Base-by-base conservation (phyloP, 805 yeast genomes). In the Jamesozyma lodderae region DNA sequence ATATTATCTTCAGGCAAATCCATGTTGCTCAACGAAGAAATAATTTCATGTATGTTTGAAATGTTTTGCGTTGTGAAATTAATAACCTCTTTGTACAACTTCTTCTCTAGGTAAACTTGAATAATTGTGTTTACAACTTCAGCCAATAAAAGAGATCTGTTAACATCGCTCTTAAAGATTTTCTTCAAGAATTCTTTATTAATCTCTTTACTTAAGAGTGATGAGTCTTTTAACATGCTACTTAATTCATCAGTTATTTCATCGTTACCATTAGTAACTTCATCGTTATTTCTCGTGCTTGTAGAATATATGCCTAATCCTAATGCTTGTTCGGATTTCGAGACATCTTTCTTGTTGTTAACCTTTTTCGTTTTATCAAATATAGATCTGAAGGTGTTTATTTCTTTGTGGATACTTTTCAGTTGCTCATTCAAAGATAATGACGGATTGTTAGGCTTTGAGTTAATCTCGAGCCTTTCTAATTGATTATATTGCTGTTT, bases 241-340 rank as follows among this genome's bases (percentile, higher is more conserved):
- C 15, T 24, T 9, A 27, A 21, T 5, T 33, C 37, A 14, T 37
- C 29, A 6, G 15, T 11, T 5, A 11, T 4, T 15, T 6, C 14
- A 6, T 3, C 16, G 10, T 33, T 11, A 23, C 17, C 17, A 17
- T 33, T 25, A 8, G n/a, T 16, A 13, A 25, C 6, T 4, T 24
- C 13, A 9, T 13, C 13, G 10, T 21, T 4, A 6, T 27, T 6
- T 4, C 14, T n/a, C 3, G 15, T 5, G n/a, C 7, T 15, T 4
- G 31, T 14, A n/a, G 40, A 14, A 11, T 16, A 22, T n/a, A 37
- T 37, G 4, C 37, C 41, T 14, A 37, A 20, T 3, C 37, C 41
- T 6, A 37, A 6, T 5, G 26, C 10, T 10, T 30, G 29, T 17
- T 15, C 16, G 19, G 18, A 5, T 6, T 5, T 8, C n/a, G 23